Percentiles rank a stretch among this genome's conserved stretches.
Evolutionary conservation across 352 stramenopile genomes (phyloP).

Genomic region (Saprolegnia parasitica): DNA sequence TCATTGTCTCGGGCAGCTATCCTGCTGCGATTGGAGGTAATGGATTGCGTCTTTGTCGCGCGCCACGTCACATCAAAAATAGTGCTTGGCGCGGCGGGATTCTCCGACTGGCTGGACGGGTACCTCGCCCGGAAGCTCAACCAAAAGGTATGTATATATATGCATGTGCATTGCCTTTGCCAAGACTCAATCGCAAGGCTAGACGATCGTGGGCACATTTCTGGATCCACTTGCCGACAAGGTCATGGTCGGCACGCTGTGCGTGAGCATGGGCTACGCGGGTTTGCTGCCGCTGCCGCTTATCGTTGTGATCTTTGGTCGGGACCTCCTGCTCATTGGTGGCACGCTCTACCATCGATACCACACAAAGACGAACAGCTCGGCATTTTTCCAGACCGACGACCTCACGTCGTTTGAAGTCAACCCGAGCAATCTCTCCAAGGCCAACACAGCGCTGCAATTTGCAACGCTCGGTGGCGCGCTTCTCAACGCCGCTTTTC

Average conservation of each 20-base stretch:
- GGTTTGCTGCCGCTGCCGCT: conserved; percentile 58
- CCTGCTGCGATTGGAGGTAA: conserved; percentile 60
- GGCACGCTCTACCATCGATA: conserved; percentile 74
- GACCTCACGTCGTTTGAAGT: conserved; percentile 65
- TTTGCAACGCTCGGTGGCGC: conserved; percentile 65
- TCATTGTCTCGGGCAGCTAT: conserved; percentile 67
- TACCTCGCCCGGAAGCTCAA: conserved; percentile 73
- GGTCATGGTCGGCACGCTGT: conserved; percentile 68
- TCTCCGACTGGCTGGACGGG: conserved; percentile 79
- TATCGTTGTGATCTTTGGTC: conserved; percentile 62
- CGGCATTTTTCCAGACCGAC: conserved; percentile 74
- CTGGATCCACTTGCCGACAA: conserved; percentile 81
- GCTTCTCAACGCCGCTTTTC: conserved; percentile 68
- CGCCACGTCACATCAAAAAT: background rate
- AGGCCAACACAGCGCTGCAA: conserved; percentile 78
- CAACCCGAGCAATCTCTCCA: conserved; percentile 63
- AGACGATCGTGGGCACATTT: conserved; percentile 78
- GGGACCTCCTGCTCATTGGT: conserved; percentile 64
- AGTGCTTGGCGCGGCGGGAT: conserved; percentile 66
- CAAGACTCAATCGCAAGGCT: background rate
- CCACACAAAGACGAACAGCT: conserved; percentile 59
- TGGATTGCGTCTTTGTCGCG: conserved; percentile 11
- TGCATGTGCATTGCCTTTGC: background rate
- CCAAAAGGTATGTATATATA: conserved; percentile 46
- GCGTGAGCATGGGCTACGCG: conserved; percentile 66